Percentiles rank a stretch among this genome's conserved stretches.
Evolutionary conservation across 2,329 filamentous ascomycete genomes (phyloP).

Genomic region (Penicillium sp.): DNA sequence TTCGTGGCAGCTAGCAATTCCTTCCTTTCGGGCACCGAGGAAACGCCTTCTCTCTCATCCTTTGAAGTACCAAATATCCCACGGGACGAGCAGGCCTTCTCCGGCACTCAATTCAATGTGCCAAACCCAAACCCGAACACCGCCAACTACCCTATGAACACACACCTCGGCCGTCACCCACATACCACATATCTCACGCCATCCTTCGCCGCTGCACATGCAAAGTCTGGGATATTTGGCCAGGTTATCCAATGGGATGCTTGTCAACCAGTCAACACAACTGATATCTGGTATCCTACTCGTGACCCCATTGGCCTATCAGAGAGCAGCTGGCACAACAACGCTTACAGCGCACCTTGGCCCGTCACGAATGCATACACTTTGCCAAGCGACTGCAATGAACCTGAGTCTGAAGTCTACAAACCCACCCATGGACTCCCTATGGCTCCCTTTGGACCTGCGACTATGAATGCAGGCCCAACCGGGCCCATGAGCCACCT

Average conservation of each 20-base stretch:
- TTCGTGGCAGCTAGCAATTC: conserved; percentile 5
- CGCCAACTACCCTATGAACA: neutral
- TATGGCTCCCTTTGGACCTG: neutral
- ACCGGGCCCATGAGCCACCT: neutral
- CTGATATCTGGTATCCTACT: neutral
- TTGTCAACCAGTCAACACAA: neutral
- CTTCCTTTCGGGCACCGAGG: conserved; percentile 7
- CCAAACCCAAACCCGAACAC: neutral
- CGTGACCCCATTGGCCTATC: neutral
- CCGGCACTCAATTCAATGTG: neutral
- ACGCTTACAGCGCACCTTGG: neutral
- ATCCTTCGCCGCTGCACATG: neutral
- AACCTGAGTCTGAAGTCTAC: neutral
- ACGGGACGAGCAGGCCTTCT: neutral
- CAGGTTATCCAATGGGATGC: neutral
- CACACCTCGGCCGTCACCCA: neutral
- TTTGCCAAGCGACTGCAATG: neutral
- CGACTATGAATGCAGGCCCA: neutral
- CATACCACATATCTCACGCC: neutral
- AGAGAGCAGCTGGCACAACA: neutral
- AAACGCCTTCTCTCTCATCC: conserved; percentile 7
- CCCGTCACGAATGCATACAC: neutral
- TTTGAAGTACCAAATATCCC: neutral
- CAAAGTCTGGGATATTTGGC: neutral
- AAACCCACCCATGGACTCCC: neutral